Evolutionary conservation across 345 rosid species (phyloP).

Genomic region (Durio zibethinus): DNA sequence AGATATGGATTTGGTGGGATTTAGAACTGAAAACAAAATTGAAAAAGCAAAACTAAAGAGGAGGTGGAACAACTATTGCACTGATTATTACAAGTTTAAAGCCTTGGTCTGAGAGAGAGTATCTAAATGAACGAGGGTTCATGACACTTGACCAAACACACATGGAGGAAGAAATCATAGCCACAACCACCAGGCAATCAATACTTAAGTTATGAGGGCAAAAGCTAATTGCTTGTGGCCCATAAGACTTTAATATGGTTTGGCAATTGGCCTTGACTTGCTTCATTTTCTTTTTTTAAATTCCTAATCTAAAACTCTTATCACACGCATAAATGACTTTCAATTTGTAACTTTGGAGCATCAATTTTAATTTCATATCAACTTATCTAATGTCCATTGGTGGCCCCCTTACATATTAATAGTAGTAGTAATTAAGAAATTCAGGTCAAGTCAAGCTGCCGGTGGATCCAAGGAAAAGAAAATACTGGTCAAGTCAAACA

Average conservation of each 20-base stretch:
- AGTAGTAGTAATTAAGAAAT: background rate
- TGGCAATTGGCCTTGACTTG: background rate
- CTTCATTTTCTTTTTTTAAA: too few relatives aligned
- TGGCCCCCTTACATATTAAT: too few relatives aligned
- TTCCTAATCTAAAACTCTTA: too few relatives aligned
- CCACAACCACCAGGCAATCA: background rate
- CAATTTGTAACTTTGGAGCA: too few relatives aligned
- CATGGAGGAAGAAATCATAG: slow-evolving; percentile 1
- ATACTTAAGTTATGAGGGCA: background rate
- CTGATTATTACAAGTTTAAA: background rate
- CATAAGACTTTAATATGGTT: background rate
- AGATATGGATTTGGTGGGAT: background rate
- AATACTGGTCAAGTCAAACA: background rate
- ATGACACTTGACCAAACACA: background rate
- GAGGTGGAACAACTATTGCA: background rate
- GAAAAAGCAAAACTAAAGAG: background rate
- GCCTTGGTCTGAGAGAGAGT: background rate
- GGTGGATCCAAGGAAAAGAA: background rate
- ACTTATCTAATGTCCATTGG: too few relatives aligned
- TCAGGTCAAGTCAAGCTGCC: background rate
- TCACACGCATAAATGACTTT: too few relatives aligned
- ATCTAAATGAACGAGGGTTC: background rate
- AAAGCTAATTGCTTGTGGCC: background rate
- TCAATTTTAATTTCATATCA: too few relatives aligned
- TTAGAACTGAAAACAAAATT: background rate